A percentile compares a stretch with the other conserved stretches of the same genome.
Evolutionary conservation across 1,139 yeast species (phyloP).

Genomic region (Geotrichum restrictum): DNA sequence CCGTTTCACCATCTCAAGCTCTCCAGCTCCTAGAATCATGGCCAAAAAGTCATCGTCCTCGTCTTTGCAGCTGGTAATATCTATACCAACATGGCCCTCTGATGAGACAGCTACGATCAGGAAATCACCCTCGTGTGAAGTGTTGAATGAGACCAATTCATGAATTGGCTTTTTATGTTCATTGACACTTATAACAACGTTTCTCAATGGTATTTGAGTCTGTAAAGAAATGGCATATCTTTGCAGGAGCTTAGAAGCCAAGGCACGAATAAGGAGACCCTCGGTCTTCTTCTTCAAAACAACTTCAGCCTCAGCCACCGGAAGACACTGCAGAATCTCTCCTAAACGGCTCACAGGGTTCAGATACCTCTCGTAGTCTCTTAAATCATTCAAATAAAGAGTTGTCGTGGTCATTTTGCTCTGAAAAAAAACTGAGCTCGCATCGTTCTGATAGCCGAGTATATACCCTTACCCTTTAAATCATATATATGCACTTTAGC

Average conservation of each 20-base stretch:
- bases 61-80: slow-evolving; percentile 3
- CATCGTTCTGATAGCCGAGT: not conserved
- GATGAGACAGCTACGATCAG: slow-evolving; percentile 2
- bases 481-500: not conserved
- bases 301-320: not conserved
- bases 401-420: not conserved
- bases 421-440: not conserved
- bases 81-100: slow-evolving; percentile 6
- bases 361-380: not conserved
- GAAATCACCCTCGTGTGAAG: slow-evolving; percentile 11
- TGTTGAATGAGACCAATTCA: slow-evolving; percentile 2
- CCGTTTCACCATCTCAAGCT: not conserved
- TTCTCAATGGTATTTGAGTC: not conserved
- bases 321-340: not conserved
- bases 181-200: not conserved
- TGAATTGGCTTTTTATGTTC: slow-evolving; percentile 6
- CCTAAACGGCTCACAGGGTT: not conserved
- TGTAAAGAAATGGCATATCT: slow-evolving; percentile 1
- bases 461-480: not conserved
- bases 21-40: slow-evolving; percentile 6
- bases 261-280: not conserved
- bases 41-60: slow-evolving; percentile 12
- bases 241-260: slow-evolving; percentile 14
- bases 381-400: not conserved
- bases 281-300: slow-evolving; percentile 3